Evolutionary conservation across 1,139 yeast species (phyloP), one percentile per base, ranked within the genome.

Genomic region (Nakaseomyces delphensis): DNA sequence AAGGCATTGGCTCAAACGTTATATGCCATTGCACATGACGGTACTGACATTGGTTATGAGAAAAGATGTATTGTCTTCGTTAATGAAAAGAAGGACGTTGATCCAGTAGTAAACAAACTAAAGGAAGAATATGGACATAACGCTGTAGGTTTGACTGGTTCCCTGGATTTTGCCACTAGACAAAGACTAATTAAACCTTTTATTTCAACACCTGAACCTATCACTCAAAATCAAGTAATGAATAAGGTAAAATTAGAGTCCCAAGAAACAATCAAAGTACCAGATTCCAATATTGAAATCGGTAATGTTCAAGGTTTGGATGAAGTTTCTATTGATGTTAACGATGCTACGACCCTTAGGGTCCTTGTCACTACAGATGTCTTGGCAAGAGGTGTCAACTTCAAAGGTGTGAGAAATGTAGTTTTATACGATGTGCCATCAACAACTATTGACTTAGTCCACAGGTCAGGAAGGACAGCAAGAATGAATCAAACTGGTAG

Each of bases 401-500:
- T 91, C 66, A 73, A 75, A 46, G 83, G 85, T 15, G 78, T 91
- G 33, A 74, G 87, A 51, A 87, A 87, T 54, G 86, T 91, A 15
- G 72, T 91, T 30, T 66, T 91, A 42, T 81, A 82, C 67, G 97
- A 91, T 56, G 74, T 87, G 40, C 98, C 98, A 3, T 72, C 75
- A 44, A 79, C 83, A 7, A 76, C 96, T 0, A 81, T 85, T 24
- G 98, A 89, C 62, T 69, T 91, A 45, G 77, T 91, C 16, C 98
- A 91, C 59, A 70, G 98, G 48, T 81, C 87, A 3, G 98, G 98
- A 2, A 74, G 98, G 64, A 91, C 97, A 0, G 97, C 96, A 4
- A 70, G 98, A 58, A 82, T 87, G 82, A 83, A 83, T 42, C 87
- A 83, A 58, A 72, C 82, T 36, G 98, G 98, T 14, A 72, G 96